These are phyloP conservation scores for Funneliformis geosporum DNA, from an alignment of 192 early-diverging fungal genomes.

Conservation along the genomic window DNA sequence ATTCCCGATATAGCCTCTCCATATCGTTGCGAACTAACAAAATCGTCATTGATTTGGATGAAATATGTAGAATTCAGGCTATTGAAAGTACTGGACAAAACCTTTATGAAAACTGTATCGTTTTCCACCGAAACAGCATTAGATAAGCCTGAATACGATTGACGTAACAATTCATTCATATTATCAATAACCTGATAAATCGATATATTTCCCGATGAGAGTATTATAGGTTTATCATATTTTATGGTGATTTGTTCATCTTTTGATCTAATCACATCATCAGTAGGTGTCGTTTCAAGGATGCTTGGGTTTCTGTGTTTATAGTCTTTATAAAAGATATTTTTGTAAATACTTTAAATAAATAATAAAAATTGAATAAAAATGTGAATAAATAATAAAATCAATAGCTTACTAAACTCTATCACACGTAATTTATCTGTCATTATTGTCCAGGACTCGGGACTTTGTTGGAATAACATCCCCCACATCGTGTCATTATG, in stretches of 20 bases:
- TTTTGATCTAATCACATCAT: not conserved
- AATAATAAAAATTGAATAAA: not conserved
- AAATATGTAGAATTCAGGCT: not conserved
- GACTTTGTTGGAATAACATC: not conserved
- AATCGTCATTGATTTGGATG: not conserved
- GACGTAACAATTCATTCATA: not conserved
- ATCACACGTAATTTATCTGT: not conserved
- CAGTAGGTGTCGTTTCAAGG: not conserved
- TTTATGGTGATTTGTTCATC: not conserved
- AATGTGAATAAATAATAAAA: not conserved
- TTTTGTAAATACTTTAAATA: too few relatives aligned
- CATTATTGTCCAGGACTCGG: not conserved
- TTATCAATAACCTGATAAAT: not conserved
- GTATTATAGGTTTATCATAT: not conserved
- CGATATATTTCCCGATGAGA: not conserved
- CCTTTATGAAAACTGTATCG: not conserved
- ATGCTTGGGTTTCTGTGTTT: not conserved
- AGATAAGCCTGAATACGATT: not conserved
- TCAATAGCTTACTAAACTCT: not conserved
- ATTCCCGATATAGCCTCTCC: not conserved
- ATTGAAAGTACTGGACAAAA: not conserved
- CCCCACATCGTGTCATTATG: not conserved
- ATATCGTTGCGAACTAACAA: not conserved
- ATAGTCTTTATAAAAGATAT: not conserved
- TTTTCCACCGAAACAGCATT: not conserved